phyloP scores from a whole-genome alignment of 768 basidiomycete genomes.

The Pleurotus salmoneostramineus region DNA sequence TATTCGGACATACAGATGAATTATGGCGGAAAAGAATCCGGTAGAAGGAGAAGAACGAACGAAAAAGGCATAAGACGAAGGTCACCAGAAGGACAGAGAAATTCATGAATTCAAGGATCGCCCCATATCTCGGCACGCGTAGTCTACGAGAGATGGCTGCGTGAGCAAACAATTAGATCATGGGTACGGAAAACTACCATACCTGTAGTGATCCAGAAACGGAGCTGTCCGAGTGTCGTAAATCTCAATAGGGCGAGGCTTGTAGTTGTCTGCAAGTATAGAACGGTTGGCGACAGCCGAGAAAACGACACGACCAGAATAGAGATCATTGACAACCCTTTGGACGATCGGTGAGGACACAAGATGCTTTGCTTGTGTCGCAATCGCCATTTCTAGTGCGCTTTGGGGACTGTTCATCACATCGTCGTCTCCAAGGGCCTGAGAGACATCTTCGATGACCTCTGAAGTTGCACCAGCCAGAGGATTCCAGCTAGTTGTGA shows the following conservation, averaged over 20 bases:
- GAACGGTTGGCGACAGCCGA: constrained; percentile 60
- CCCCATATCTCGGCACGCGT: constrained; percentile 78
- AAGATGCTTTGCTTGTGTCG: constrained; percentile 81
- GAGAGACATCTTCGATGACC: constrained; percentile 65
- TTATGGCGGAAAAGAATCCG: neutral
- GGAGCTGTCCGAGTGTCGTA: constrained; percentile 67
- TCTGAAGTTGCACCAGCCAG: constrained; percentile 70
- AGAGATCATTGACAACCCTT: constrained; percentile 83
- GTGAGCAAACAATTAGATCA: neutral
- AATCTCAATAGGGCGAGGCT: constrained; percentile 66
- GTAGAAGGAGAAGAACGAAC: constrained; percentile 37
- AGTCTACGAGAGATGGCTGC: constrained; percentile 38
- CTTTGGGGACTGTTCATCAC: constrained; percentile 64
- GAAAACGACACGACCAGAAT: constrained; percentile 74
- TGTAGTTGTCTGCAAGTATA: constrained; percentile 89
- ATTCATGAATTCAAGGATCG: constrained; percentile 75
- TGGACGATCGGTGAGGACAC: constrained; percentile 82
- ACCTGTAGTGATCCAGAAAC: constrained; percentile 85
- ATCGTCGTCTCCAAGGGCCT: constrained; percentile 46
- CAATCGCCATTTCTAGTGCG: constrained; percentile 92
- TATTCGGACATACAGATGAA: constrained; percentile 20
- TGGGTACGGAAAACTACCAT: too few species aligned
- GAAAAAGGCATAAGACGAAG: constrained; percentile 71
- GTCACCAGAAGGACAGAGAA: constrained; percentile 63
- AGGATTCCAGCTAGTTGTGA: constrained; percentile 84